Base-by-base conservation (phyloP, 2,329 filamentous ascomycete genomes). In the Aspergillus ruber region DNA sequence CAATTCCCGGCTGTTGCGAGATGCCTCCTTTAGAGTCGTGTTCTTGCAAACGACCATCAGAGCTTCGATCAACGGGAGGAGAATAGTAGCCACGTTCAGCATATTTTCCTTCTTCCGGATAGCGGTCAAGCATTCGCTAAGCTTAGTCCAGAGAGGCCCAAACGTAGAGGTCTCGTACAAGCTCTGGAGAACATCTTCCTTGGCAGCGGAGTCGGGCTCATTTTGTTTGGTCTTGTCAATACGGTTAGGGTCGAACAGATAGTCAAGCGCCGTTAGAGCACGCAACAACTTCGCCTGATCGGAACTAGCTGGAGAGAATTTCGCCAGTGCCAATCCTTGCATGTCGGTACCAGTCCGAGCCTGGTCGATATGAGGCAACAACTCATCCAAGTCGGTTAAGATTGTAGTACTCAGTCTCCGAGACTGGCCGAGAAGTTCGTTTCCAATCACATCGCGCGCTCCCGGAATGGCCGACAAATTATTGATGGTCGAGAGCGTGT, bases 41-140 rank as follows among this genome's bases (percentile, higher is more conserved):
- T 97, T 97, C 76, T 97, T 98, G 79, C 94, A 98, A 23, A 98
- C 90, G 45, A 98, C 93, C 93, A 98, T 98, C 52, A 98, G 76
- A 5, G 90, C 89, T 69, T 98, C 93, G 51, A 98, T 96, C 25
- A 98, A 75, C 25, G 93, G 93, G 32, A 97, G 76, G 21, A 98
- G 78, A 54, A 97, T 97, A 0, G 91, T 97, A 25, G 93, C 94
- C 48, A 98, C 90, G 61, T 95, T 96, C 62, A 97, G 82, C 84
- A 97, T 93, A 64, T 89, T 94, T 65, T 95, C 90, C 48, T 90
- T 87, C 67, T 94, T 82, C 44, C 89, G 86, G 57, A 98, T 96
- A 7, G 88, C 86, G 48, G 81, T 83, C 46, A 98, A 77, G 64
- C 91, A 97, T 33, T 86, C 83, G 65, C 93, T 95, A 42, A 98